Evolutionary conservation across 1,284 basidiomycete genomes (phyloP).

Genomic region (Ganoderma lucidum): DNA sequence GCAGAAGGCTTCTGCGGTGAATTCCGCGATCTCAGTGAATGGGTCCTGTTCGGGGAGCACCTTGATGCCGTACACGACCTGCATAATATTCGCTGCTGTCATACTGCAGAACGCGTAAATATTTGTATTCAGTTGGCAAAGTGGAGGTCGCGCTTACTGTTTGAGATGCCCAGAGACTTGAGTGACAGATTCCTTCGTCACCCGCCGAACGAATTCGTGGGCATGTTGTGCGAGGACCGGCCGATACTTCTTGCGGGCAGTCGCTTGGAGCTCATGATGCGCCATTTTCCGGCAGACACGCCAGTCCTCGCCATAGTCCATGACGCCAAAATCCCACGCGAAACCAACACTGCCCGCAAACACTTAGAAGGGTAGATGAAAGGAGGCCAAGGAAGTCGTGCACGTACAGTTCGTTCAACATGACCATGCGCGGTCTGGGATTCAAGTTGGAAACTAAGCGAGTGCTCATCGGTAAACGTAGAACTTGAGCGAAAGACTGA

Average conservation of each 20-base stretch:
- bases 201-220: slow-evolving; percentile 41
- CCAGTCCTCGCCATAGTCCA: slow-evolving; percentile 52
- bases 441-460: background rate
- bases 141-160: slow-evolving; percentile 29
- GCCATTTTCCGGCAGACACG: slow-evolving; percentile 47
- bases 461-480: background rate
- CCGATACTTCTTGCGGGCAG: slow-evolving; percentile 24
- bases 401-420: slow-evolving; percentile 44
- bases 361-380: background rate
- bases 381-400: background rate
- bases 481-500: background rate
- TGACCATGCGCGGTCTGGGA: slow-evolving; percentile 44
- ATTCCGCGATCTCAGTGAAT: slow-evolving; percentile 37
- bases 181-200: slow-evolving; percentile 35
- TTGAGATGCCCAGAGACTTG: slow-evolving; percentile 30
- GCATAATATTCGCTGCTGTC: slow-evolving; percentile 36
- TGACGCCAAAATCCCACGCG: slow-evolving; percentile 44
- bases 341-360: slow-evolving; percentile 46
- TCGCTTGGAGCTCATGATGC: slow-evolving; percentile 36
- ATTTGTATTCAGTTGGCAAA: too few species aligned
- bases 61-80: slow-evolving; percentile 38
- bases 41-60: slow-evolving; percentile 37
- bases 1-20: slow-evolving; percentile 29
- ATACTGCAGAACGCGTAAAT: slow-evolving; percentile 22
- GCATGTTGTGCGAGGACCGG: slow-evolving; percentile 35